Base-by-base conservation (phyloP, 805 yeast genomes). In the Kodamaea hsintzibuensis region DNA sequence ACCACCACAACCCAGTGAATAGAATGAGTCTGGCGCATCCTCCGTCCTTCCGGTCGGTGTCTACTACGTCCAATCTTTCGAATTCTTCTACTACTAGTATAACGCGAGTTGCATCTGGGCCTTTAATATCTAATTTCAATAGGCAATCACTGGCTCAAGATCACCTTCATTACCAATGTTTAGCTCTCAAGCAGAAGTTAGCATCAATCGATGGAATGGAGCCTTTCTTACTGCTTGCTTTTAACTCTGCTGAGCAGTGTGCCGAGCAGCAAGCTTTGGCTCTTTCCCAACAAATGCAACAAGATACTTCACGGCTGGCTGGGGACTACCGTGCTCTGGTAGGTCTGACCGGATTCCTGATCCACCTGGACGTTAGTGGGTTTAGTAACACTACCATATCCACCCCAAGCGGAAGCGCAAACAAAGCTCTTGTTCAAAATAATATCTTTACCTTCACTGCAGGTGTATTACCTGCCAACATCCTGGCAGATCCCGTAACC, bases 401-500 rank as follows among this genome's bases (percentile, higher is more conserved):
- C 2, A 22, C 50, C 22, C 22, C 50, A 2, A n/a, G 12, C 13
- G 33, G 30, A n/a, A 18, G 43, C 17, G 14, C 30, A 39, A 39
- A 35, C 19, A 51, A 38, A 17, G 53, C 51, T 38, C 43, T 65
- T 58, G 55, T 64, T 55, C 55, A 56, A 52, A 77, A 71, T 58
- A 76, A 77, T 52, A 66, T 82, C 45, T 74, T 73, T 62, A 89
- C 91, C 5, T 89, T 83, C 70, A 83, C 88, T 47, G 88, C 88
- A 56, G 96, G 96, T 27, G 85, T 87, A 13, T 76, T 86, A 44
- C 96, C 93, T 3, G 88, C 88, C 4, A 83, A 81, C 58, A 79
- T 82, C 56, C 81, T 82, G 58, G 88, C 89, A 64, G 99, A 95
- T 67, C 98, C 98, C 2, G 98, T 89, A 1, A 91, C 97, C 1